phyloP scores from a whole-genome alignment of 805 yeast species.

The baker's yeast (Saccharomyces cerevisiae) region DNA sequence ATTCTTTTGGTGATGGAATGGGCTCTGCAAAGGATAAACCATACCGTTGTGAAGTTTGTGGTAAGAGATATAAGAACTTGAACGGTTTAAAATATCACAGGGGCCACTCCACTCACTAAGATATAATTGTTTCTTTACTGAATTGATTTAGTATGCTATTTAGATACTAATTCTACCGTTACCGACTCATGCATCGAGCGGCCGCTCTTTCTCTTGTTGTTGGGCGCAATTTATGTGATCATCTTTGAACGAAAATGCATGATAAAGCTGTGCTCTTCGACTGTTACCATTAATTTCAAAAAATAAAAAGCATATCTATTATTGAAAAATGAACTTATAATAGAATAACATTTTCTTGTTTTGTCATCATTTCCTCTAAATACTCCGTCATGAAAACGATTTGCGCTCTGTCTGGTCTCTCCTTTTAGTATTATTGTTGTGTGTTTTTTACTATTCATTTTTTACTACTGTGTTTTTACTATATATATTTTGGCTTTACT shows the following conservation, averaged over 20 bases:
- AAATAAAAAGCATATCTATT: background rate
- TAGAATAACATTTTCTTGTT: background rate
- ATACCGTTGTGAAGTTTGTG: slow-evolving; percentile 96
- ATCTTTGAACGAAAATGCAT: background rate
- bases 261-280: background rate
- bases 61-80: slow-evolving; percentile 90
- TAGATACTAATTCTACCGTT: background rate
- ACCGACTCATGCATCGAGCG: background rate
- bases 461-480: background rate
- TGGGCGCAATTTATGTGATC: background rate
- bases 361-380: background rate
- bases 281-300: background rate
- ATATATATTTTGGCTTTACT: background rate
- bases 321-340: background rate
- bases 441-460: background rate
- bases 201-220: background rate
- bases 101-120: slow-evolving; percentile 92
- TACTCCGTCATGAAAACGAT: background rate
- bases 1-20: slow-evolving; percentile 88
- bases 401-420: background rate
- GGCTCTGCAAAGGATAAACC: slow-evolving; percentile 97
- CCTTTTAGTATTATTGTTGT: background rate
- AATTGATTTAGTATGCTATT: background rate
- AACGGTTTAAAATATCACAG: slow-evolving; percentile 95
- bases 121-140: background rate